Conservation (phyloP, 805 yeast species). For the Myxozyma lipomycoides region DNA sequence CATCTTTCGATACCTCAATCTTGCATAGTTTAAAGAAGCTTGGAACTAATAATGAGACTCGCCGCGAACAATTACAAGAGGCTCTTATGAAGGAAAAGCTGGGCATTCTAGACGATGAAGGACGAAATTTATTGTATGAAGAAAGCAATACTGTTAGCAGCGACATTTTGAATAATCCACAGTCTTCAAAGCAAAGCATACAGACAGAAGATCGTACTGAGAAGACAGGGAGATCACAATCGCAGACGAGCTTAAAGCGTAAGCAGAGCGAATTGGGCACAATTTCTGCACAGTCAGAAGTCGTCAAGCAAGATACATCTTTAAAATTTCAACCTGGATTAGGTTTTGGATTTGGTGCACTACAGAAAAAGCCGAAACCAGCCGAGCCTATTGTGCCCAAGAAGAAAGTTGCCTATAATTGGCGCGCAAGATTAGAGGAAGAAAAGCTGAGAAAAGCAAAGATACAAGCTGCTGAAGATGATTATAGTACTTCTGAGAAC, state of each 20-base stretch:
- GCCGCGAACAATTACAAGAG: slow-evolving; percentile 64
- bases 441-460: slow-evolving; percentile 44
- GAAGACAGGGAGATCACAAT: neutral
- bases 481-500: slow-evolving; percentile 31
- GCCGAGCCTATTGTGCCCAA: slow-evolving; percentile 16
- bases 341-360: slow-evolving; percentile 50
- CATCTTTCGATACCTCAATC: slow-evolving; percentile 64
- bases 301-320: neutral
- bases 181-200: neutral
- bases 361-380: slow-evolving; percentile 21
- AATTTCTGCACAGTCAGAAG: neutral
- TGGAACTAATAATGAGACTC: slow-evolving; percentile 71
- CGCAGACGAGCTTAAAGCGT: neutral
- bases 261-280: neutral
- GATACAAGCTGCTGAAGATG: slow-evolving; percentile 61
- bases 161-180: slow-evolving; percentile 39
- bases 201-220: neutral
- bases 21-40: slow-evolving; percentile 70
- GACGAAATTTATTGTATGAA: slow-evolving; percentile 64
- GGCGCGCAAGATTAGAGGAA: slow-evolving; percentile 59
- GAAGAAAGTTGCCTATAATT: slow-evolving; percentile 59
- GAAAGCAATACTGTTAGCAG: slow-evolving; percentile 52
- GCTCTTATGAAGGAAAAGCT: slow-evolving; percentile 68
- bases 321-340: neutral
- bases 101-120: slow-evolving; percentile 63